Evolutionary conservation across 345 rosid genomes (phyloP), one percentile per base, ranked within the genome.

Genomic region (Conringia planisiliqua): DNA sequence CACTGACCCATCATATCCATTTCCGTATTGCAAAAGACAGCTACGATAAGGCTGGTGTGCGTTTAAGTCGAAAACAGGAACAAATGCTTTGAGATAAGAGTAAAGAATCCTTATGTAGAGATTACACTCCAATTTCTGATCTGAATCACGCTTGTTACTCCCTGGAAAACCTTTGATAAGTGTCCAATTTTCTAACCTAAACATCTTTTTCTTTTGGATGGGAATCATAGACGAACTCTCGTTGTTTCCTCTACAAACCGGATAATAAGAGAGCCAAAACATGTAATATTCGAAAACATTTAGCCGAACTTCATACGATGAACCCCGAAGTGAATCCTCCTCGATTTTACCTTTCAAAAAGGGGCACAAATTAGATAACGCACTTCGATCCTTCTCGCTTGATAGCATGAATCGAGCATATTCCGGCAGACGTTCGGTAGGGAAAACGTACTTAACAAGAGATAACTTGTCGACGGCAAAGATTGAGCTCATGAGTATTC

Each of bases 261-360:
- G 98, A 75, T 91, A 89, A 77, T 93, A 93, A 40, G 96, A 91
- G 81, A 89, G 85, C 98, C 98, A 90, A 78, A 90, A 93, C 88
- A 93, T 71, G 80, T 78, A 93, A 73, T 93, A 93, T 78, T 93
- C 93, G 7, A 93, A 87, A 64, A 93, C 89, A 62, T 87, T 86
- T 22, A 91, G 77, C 48, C 89, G 89, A 67, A 94, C 84, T 65
- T 88, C 90, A 75, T 56, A 81, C 4, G 71, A 67, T 30, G 90
- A 82, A 12, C 88, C 89, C 30, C 84, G 83, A 72, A 68, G 52
- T 8, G 86, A 73, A 60, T 89, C 92, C 55, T 86, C 93, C 73
- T 78, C 79, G 12, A 85, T 57, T 78, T 81, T 94, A 81, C 84
- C 91, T 71, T 77, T 84, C 44, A 94, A 83, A 14, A 87, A 72